Base-by-base conservation (phyloP, 148 eudicot genomes). In the Chenopodium formosanum region DNA sequence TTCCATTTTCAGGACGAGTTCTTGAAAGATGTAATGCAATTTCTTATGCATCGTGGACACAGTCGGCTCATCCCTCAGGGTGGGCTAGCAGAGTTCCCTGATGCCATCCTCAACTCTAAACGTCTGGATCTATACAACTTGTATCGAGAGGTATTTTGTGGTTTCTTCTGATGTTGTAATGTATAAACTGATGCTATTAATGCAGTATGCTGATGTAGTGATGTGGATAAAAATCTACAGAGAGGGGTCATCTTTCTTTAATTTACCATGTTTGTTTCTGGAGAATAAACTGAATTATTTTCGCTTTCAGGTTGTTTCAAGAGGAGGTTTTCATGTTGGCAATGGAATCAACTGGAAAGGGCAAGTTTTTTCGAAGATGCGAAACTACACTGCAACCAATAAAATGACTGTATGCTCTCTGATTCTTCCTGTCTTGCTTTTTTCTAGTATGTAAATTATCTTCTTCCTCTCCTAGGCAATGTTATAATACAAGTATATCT, bases 311-410 rank as follows among this genome's bases (percentile, higher is more conserved):
- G 99, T 96, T 80, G 99, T 96, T 83, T 91, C 99, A 67, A 89
- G 99, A 85, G 99, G 99, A n/a, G 99, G 99, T 52, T 96, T 96
- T 85, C 95, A 96, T 81, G 99, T 96, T 84, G 98, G 99, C 86
- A 96, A 96, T 73, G 99, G 98, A 80, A 96, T 96, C 80, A 96
- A 96, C 79, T 96, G 99, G 99, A 96, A 96, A 92, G 99, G 99
- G 34, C 99, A 95, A 82, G 97, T 95, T 71, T 94, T 95, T 83
- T 95, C 97, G 9, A 96, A 95, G 88, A 96, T 96, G 98, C 90
- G 97, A 66, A 96, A 96, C 86, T 97, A 94, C 84, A 96, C 97
- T 8, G 89, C 91, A 22, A 94, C 99, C 44, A 94, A 96, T 83
- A 92, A 91, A 84, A 96, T 96, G 99, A 96, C 98, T 6, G 98